Percentiles rank a stretch among this genome's conserved stretches.
Conservation (phyloP, 345 rosid genomes). For the Noccaea bulbosa region DNA sequence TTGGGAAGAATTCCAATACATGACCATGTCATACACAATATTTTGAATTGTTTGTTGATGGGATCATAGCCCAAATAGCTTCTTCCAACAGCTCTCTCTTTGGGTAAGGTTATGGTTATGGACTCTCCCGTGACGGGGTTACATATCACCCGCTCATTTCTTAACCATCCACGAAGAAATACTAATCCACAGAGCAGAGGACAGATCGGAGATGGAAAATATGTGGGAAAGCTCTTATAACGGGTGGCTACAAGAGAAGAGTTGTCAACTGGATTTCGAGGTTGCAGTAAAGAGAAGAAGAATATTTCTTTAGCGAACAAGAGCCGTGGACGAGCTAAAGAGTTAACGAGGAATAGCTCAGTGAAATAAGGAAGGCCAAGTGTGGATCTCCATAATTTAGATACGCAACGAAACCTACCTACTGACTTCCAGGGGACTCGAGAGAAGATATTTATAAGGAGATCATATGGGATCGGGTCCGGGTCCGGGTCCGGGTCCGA, state of each 20-base stretch:
- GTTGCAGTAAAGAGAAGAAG: background rate
- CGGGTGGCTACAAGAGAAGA: conserved; percentile 14
- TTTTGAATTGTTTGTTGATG: background rate
- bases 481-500: background rate
- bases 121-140: background rate
- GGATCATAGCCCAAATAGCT: conserved; percentile 6
- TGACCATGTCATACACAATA: conserved; percentile 9
- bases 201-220: background rate
- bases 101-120: conserved; percentile 21
- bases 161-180: background rate
- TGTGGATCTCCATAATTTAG: background rate
- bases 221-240: background rate
- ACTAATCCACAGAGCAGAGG: background rate
- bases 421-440: background rate
- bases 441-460: background rate
- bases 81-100: background rate
- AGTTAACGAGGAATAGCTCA: background rate
- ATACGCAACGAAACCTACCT: conserved; percentile 19
- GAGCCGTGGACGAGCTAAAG: background rate
- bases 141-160: background rate
- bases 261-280: background rate
- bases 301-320: background rate
- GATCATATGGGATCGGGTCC: background rate
- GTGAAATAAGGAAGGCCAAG: background rate
- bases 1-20: background rate